Evolutionary conservation across 495 filamentous ascomycete species (phyloP).

Genomic region (Aspergillus nidulans): DNA sequence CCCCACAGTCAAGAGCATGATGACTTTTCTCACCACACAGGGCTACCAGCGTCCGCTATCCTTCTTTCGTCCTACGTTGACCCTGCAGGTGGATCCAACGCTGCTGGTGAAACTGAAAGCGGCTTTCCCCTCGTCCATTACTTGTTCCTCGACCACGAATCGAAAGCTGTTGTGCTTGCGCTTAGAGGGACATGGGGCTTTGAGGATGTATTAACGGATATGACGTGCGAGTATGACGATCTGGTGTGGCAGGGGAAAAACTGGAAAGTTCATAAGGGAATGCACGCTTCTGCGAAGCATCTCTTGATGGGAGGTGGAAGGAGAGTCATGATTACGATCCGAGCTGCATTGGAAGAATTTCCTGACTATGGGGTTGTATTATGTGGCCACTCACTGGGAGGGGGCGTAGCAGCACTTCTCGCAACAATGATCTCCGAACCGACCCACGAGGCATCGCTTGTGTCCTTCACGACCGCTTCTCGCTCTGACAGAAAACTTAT

Average conservation of each 20-base stretch:
- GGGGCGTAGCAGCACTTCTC: constrained; percentile 68
- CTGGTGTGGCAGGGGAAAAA: constrained; percentile 59
- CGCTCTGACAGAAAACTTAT: constrained; percentile 32
- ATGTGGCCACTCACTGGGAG: constrained; percentile 74
- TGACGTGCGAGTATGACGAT: constrained; percentile 78
- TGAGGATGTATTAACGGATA: constrained; percentile 74
- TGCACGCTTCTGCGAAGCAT: constrained; percentile 69
- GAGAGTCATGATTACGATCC: constrained; percentile 62
- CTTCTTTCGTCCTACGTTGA: constrained; percentile 74
- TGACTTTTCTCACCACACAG: constrained; percentile 67
- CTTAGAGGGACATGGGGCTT: constrained; percentile 76
- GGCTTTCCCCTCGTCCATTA: constrained; percentile 77
- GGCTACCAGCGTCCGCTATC: constrained; percentile 62
- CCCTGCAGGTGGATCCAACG: constrained; percentile 67
- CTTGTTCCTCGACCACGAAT: constrained; percentile 71
- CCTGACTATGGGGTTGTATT: constrained; percentile 70
- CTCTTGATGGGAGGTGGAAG: constrained; percentile 62
- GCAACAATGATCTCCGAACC: constrained; percentile 70
- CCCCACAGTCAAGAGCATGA: constrained; percentile 60
- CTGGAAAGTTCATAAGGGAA: constrained; percentile 80
- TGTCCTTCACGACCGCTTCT: constrained; percentile 51
- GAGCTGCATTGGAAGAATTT: constrained; percentile 66
- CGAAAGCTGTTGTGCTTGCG: constrained; percentile 70
- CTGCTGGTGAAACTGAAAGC: constrained; percentile 65
- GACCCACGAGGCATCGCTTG: constrained; percentile 43